phyloP scores from a whole-genome alignment of 2,329 filamentous ascomycete genomes.

The Cadophora sp. region DNA sequence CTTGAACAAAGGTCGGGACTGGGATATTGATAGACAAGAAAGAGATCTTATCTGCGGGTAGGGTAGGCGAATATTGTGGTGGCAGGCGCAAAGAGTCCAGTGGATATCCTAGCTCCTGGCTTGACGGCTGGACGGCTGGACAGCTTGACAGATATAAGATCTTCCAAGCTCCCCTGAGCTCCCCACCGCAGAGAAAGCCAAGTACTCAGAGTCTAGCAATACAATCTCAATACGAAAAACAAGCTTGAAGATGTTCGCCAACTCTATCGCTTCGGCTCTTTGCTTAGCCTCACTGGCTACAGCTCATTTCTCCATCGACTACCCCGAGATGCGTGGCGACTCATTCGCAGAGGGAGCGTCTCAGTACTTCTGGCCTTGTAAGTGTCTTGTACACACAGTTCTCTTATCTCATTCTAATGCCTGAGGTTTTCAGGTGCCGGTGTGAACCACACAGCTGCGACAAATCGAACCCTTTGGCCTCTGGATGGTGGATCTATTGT shows the following conservation, averaged over 20 bases:
- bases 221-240: not conserved
- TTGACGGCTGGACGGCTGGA: not conserved
- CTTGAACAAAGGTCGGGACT: not conserved
- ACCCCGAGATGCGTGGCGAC: slow-evolving; percentile 58
- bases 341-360: slow-evolving; percentile 46
- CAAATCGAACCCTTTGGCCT: slow-evolving; percentile 56
- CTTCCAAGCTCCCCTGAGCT: not conserved
- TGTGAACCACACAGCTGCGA: slow-evolving; percentile 50
- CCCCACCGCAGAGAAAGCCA: not conserved
- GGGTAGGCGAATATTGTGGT: not conserved
- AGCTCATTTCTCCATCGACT: slow-evolving; percentile 63
- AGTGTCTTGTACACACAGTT: slow-evolving; percentile 1
- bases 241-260: slow-evolving; percentile 18
- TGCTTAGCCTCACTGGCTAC: slow-evolving; percentile 51
- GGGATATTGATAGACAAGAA: not conserved
- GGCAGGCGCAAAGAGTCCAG: not conserved
- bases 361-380: slow-evolving; percentile 47
- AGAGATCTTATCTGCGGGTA: not conserved
- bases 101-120: not conserved
- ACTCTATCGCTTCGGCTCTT: slow-evolving; percentile 2
- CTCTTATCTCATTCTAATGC: not conserved
- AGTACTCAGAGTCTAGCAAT: not conserved
- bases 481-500: slow-evolving; percentile 57
- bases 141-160: slow-evolving; percentile 8
- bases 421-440: slow-evolving; percentile 57